phyloP scores from a whole-genome alignment of 805 yeast species.

The Schwanniomyces occidentalis region DNA sequence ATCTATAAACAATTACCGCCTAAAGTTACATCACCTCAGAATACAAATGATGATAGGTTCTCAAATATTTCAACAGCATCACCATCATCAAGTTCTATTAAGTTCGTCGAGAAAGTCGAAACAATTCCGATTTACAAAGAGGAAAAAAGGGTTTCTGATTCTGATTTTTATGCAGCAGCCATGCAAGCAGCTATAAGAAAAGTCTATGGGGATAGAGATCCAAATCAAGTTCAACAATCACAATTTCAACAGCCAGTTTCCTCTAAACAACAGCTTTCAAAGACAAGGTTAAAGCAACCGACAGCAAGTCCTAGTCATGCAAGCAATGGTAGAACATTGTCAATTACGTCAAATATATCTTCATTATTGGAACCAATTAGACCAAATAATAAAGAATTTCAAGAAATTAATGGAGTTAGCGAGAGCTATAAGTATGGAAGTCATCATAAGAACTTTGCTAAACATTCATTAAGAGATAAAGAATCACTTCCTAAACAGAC shows the following conservation, averaged over 20 bases:
- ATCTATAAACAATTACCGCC: slow-evolving; percentile 6
- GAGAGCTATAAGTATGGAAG: slow-evolving; percentile 25
- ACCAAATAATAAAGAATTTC: background rate
- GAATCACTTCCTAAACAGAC: slow-evolving; percentile 3
- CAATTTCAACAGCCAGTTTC: background rate
- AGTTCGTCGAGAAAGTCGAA: slow-evolving; percentile 37
- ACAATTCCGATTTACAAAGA: slow-evolving; percentile 30
- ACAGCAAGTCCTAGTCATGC: background rate
- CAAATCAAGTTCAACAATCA: slow-evolving; percentile 5
- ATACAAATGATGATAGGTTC: slow-evolving; percentile 10
- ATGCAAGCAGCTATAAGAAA: slow-evolving; percentile 54
- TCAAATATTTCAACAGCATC: slow-evolving; percentile 9
- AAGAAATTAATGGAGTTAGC: slow-evolving; percentile 15
- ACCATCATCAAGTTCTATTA: slow-evolving; percentile 35
- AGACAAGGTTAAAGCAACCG: slow-evolving; percentile 5
- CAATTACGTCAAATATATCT: slow-evolving; percentile 5
- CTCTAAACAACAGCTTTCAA: slow-evolving; percentile 8
- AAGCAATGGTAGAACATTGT: background rate
- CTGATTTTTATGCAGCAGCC: slow-evolving; percentile 57
- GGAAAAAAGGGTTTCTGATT: slow-evolving; percentile 29
- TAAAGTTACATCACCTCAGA: slow-evolving; percentile 7
- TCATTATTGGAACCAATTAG: no score
- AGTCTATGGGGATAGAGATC: slow-evolving; percentile 48
- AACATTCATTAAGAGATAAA: slow-evolving; percentile 30
- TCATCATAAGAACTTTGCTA: slow-evolving; percentile 33